Percentiles rank a stretch among this genome's conserved stretches.
These are phyloP conservation scores for Kodamaea alishanica DNA, from an alignment of 1,139 yeast genomes.

Conservation along the genomic window DNA sequence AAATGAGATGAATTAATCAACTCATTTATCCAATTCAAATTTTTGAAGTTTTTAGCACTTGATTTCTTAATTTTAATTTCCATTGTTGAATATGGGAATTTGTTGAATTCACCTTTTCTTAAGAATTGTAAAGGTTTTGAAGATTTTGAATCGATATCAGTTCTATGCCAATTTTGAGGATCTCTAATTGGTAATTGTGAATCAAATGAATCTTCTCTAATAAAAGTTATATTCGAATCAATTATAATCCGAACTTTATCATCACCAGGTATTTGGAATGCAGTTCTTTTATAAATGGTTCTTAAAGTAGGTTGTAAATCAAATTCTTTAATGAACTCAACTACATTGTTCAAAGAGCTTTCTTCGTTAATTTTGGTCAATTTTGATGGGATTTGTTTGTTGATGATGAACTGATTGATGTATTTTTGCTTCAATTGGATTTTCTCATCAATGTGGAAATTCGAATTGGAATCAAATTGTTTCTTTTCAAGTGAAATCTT, in stretches of 20 bases:
- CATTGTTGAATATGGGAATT: constrained; percentile 89
- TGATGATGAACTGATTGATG: constrained; percentile 56
- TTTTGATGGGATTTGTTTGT: constrained; percentile 15
- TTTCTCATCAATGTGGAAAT: constrained; percentile 54
- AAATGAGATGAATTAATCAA: constrained; percentile 70
- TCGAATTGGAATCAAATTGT: constrained; percentile 54
- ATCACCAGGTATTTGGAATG: constrained; percentile 97
- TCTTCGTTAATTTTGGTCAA: constrained; percentile 27
- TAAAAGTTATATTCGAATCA: constrained; percentile 82
- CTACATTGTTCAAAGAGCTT: constrained; percentile 55
- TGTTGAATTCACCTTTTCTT: constrained; percentile 79
- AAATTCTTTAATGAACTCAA: constrained; percentile 59
- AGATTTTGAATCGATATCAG: constrained; percentile 78
- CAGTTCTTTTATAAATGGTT: constrained; percentile 85
- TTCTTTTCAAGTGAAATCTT: constrained; percentile 80
- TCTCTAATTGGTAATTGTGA: constrained; percentile 82
- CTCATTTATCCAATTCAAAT: constrained; percentile 81
- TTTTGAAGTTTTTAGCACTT: constrained; percentile 36
- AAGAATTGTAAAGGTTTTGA: constrained; percentile 67
- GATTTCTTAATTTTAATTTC: constrained; percentile 73
- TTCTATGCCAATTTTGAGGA: constrained; percentile 86
- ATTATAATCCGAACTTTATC: constrained; percentile 84
- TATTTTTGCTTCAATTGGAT: constrained; percentile 76
- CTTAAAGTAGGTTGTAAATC: constrained; percentile 82
- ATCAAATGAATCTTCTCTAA: constrained; percentile 89